Base-by-base conservation (phyloP, 495 filamentous ascomycete species). In the Xylaria castorea region DNA sequence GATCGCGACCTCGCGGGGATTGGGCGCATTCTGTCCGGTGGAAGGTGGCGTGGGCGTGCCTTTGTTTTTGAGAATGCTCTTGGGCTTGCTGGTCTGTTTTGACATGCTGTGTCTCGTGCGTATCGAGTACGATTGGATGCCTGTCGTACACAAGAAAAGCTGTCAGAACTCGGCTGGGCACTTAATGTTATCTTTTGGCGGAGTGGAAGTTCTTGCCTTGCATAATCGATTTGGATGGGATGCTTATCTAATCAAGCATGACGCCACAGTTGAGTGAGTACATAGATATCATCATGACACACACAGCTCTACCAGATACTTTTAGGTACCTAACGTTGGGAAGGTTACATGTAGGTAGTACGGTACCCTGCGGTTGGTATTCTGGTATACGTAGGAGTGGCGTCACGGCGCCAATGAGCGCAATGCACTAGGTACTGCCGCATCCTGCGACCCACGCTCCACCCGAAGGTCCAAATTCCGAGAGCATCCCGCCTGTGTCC, bases 1-100 rank as follows among this genome's bases (percentile, higher is more conserved):
- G 58, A 97, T 81, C 18, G 94, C 95, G 53, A 90, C 87, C 36
- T 87, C 84, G 58, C 88, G 90, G 81, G 75, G 66, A 79, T 69
- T n/a, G 50, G 69, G 22, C 27, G 80, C 27, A 81, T 80, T 64
- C 61, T 81, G 63, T 25, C 34, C 46, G 79, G 81, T 65, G 76
- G 79, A 3, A 78, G 82, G 6, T 78, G 81, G 38, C 44, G 76
- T 51, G 48, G 58, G 38, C 11, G 64, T 22, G 38, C 46, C 69
- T 22, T 81, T 61, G 61, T 87, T 92, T 75, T 91, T 93, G 6
- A 93, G 81, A 46, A 88, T 86, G 40, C 87, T 80, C 67, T 87
- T 88, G 30, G 81, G 86, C 51, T 72, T 75, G 36, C 71, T 74
- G 6, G 71, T 22, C 34, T 73, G 53, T 48, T 71, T 64, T 16